phyloP scores from a whole-genome alignment of 1,139 yeast genomes.

The Meyerozyma carpophila region DNA sequence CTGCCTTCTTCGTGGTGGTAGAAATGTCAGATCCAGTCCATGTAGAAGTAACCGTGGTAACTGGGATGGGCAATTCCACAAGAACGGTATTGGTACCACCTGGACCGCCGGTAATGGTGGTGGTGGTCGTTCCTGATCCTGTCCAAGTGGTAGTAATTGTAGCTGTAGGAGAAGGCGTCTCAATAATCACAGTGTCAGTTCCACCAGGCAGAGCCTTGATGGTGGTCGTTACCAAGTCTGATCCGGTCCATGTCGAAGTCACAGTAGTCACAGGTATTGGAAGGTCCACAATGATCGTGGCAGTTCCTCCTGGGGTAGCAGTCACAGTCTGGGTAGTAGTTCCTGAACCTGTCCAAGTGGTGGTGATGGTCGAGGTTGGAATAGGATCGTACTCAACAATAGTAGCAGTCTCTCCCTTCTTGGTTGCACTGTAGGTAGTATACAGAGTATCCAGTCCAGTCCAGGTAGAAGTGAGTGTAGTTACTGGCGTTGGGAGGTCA shows the following conservation, averaged over 20 bases:
- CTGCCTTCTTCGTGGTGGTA: slow-evolving; percentile 7
- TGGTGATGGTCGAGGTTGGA: no score
- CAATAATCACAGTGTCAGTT: slow-evolving; percentile 15
- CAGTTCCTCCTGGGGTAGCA: no score
- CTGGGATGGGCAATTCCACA: slow-evolving; percentile 15
- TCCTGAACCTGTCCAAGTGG: slow-evolving; percentile 7
- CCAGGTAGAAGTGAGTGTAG: slow-evolving; percentile 10
- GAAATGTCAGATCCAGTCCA: slow-evolving; percentile 10
- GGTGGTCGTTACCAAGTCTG: slow-evolving; percentile 4
- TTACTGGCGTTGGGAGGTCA: slow-evolving; percentile 13
- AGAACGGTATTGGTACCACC: slow-evolving; percentile 8
- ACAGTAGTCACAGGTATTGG: no score
- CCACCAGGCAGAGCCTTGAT: slow-evolving; percentile 2
- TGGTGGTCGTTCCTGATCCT: slow-evolving; percentile 6
- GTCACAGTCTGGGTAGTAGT: no score
- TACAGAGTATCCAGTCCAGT: no score
- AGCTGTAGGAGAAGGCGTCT: slow-evolving; percentile 12
- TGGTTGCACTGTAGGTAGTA: no score
- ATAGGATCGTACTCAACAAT: no score
- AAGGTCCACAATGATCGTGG: no score
- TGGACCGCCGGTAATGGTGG: slow-evolving; percentile 4
- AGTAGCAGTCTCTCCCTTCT: no score
- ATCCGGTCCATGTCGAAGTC: slow-evolving; percentile 9
- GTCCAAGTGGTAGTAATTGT: slow-evolving; percentile 9
- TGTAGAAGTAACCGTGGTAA: slow-evolving; percentile 7